Percentiles rank a stretch among this genome's conserved stretches.
phyloP scores from a whole-genome alignment of 2,329 filamentous ascomycete genomes.

The Microdochium nivale region DNA sequence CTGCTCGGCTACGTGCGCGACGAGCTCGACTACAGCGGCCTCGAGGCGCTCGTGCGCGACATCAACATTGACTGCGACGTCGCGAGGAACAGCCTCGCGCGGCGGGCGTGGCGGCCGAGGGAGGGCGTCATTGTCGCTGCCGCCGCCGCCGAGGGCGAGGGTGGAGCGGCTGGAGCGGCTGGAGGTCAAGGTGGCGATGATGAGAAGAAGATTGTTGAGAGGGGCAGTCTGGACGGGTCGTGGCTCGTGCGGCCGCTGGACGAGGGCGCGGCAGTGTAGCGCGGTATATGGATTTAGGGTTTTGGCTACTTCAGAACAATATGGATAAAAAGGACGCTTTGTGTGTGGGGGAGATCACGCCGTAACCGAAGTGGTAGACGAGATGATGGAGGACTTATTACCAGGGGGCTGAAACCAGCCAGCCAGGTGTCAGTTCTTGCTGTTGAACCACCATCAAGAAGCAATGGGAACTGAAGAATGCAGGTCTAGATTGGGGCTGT shows the following conservation, averaged over 20 bases:
- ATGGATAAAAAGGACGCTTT: too few species aligned
- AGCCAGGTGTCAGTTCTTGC: too few species aligned
- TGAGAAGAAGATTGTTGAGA: too few species aligned
- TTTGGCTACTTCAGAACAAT: too few species aligned
- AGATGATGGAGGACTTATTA: too few species aligned
- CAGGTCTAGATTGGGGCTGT: too few species aligned
- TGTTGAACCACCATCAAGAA: too few species aligned
- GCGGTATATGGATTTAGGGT: too few species aligned
- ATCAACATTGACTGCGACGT: constrained; percentile 86
- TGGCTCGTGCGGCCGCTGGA: constrained; percentile 14
- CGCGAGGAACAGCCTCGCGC: constrained; percentile 60
- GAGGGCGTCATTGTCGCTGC: constrained; percentile 22
- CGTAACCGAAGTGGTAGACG: too few species aligned
- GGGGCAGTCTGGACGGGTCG: constrained; percentile 16
- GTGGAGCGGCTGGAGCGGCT: background rate
- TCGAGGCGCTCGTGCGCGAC: constrained; percentile 79
- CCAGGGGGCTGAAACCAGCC: too few species aligned
- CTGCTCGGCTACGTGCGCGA: constrained; percentile 83
- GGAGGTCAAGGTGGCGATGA: background rate
- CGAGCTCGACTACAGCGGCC: constrained; percentile 78
- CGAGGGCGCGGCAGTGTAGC: constrained; percentile 1
- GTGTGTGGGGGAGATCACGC: too few species aligned
- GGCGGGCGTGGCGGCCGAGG: constrained; percentile 49
- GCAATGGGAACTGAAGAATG: too few species aligned
- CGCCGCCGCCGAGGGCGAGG: background rate